Evolutionary conservation across 768 basidiomycete species (phyloP).

Genomic region (Cantharellus cinnabarinus): DNA sequence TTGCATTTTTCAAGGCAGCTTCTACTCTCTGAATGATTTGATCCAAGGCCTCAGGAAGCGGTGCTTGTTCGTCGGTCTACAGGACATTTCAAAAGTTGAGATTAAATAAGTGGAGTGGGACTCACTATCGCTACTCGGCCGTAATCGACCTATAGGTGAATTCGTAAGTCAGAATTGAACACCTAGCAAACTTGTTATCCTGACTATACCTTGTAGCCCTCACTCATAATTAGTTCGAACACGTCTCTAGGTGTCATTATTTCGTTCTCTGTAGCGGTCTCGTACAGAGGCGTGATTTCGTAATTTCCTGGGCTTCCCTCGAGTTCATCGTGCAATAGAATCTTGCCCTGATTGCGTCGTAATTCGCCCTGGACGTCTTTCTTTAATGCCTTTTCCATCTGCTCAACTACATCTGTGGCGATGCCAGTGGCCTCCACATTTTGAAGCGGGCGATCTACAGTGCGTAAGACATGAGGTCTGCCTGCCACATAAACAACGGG

Average conservation of each 20-base stretch:
- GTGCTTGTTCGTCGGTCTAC: conserved; percentile 96
- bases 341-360: conserved; percentile 39
- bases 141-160: conserved; percentile 45
- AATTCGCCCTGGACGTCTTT: conserved; percentile 72
- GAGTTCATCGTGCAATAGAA: conserved; percentile 87
- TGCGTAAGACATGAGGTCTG: conserved; percentile 73
- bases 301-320: conserved; percentile 83
- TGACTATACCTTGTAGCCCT: conserved; percentile 48
- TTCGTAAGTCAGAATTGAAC: background rate
- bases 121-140: conserved; percentile 77
- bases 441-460: conserved; percentile 70
- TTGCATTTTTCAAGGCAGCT: conserved; percentile 26
- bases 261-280: conserved; percentile 57
- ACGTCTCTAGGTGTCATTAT: conserved; percentile 79
- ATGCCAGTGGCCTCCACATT: conserved; percentile 98
- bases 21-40: conserved; percentile 58
- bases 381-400: conserved; percentile 78
- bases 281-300: conserved; percentile 88
- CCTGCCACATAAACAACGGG: conserved; percentile 83
- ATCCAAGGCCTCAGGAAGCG: conserved; percentile 67
- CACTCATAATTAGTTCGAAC: conserved; percentile 47
- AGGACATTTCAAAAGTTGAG: conserved; percentile 6
- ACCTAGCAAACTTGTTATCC: background rate
- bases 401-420: conserved; percentile 72
- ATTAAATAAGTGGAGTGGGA: conserved; percentile 9